These are phyloP conservation scores for Drosera spatulata DNA, from an alignment of 179 eudicot species.

Conservation along the genomic window DNA sequence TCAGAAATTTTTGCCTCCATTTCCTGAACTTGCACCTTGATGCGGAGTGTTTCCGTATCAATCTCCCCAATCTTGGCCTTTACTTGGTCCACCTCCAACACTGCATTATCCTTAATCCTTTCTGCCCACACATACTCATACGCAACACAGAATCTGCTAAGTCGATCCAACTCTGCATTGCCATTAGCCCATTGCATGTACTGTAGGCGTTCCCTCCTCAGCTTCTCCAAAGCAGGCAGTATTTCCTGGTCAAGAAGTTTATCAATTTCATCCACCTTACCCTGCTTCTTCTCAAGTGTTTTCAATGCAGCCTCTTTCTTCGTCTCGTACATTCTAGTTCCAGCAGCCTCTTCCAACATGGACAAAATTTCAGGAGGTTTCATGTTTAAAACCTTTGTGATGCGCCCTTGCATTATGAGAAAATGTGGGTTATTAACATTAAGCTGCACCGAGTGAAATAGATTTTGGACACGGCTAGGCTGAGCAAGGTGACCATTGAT, in stretches of 20 bases:
- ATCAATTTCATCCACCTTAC: constrained; percentile 95
- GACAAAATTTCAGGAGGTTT: constrained; percentile 98
- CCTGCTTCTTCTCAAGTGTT: constrained; percentile 92
- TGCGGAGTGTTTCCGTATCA: constrained; percentile 29
- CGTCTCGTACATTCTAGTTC: constrained; percentile 98
- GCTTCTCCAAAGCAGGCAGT: constrained; percentile 87
- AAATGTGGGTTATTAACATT: constrained; percentile 97
- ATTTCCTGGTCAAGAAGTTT: constrained; percentile 94
- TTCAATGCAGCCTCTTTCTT: constrained; percentile 94
- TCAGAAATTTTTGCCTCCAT: constrained; percentile 59
- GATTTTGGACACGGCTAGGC: constrained; percentile 95
- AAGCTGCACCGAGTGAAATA: constrained; percentile 95
- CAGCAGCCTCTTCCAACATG: constrained; percentile 99
- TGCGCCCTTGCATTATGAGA: constrained; percentile 99
- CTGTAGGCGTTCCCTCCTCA: constrained; percentile 88
- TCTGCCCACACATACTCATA: constrained; percentile 86
- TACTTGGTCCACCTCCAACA: constrained; percentile 47
- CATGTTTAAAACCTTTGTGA: constrained; percentile 94
- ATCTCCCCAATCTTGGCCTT: constrained; percentile 54
- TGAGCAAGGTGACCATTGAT: constrained; percentile 98
- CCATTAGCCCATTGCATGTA: constrained; percentile 99
- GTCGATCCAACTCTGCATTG: constrained; percentile 79
- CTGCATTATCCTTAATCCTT: constrained; percentile 64
- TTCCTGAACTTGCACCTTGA: constrained; percentile 54
- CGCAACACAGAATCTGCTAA: constrained; percentile 90